Base-by-base conservation (phyloP, 495 filamentous ascomycete species). In the Staphylotrichum longicolle region DNA sequence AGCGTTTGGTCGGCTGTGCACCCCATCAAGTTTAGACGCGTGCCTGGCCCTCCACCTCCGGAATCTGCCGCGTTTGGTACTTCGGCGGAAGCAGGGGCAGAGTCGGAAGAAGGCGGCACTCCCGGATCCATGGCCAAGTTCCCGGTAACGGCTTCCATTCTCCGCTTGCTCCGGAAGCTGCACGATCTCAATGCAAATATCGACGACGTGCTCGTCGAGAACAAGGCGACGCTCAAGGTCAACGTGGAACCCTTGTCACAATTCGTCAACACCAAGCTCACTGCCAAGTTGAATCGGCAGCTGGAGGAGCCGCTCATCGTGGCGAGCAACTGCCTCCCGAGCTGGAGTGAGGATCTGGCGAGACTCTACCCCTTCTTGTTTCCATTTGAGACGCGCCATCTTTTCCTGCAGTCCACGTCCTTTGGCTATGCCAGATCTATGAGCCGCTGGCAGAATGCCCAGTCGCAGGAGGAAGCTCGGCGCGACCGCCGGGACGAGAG, bases 191-290 rank as follows among this genome's bases (percentile, higher is more conserved):
- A 98, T 69, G 85, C 90, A 14, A 97, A 96, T 50, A 85, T 99
- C 27, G 94, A 96, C 62, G 95, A 98, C 70, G 91, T 98, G n/a
- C 73, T 98, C 46, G 87, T 89, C n/a, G 92, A 95, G 51, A 89
- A 91, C 66, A 88, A 88, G 67, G 87, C 88, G 50, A 75, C 80
- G 3, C 72, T 87, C 45, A 85, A 82, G 54, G 76, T 96, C 49
- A 91, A 87, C 45, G 77, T 81, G 15, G 94, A 98, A 74, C 90
- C 93, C 6, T 70, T 96, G 45, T 87, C 93, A 10, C 95, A 98
- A 66, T 98, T 99, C 68, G 94, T 99, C 74, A 99, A 99, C 68
- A 96, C 93, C 0, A 99, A 99, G 75, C 83, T 99, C 52, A 99
- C 94, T 2, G 94, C 94, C n/a, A 99, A 99, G 75, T 82, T 99